Percentiles rank a stretch among this genome's conserved stretches.
Conservation (phyloP, 2,329 filamentous ascomycete species). For the Nothopassalora personata region DNA sequence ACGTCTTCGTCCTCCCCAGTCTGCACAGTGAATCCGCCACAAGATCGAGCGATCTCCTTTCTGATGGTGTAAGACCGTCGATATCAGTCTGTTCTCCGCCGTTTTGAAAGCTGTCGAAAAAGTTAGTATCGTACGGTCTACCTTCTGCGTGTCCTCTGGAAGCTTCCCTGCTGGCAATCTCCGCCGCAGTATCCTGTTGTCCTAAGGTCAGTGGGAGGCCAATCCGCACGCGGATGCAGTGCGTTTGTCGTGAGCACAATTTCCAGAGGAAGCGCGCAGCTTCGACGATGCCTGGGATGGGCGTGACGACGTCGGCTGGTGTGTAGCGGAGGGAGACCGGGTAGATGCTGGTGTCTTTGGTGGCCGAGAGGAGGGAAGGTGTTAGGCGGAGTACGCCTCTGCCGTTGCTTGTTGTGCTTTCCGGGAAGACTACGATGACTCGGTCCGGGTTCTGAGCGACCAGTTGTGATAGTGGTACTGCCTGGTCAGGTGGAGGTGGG, state of each 20-base stretch:
- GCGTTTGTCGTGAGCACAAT: slow-evolving; percentile 75
- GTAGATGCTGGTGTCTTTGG: slow-evolving; percentile 70
- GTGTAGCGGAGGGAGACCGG: slow-evolving; percentile 87
- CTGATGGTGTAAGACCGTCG: slow-evolving; percentile 44
- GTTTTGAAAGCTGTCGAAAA: slow-evolving; percentile 42
- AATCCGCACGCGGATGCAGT: slow-evolving; percentile 85
- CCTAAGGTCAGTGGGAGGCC: slow-evolving; percentile 60
- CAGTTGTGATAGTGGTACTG: slow-evolving; percentile 44
- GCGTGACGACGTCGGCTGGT: slow-evolving; percentile 83
- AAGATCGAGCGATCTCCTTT: slow-evolving; percentile 67
- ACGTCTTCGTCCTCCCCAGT: slow-evolving; percentile 79
- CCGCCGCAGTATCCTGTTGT: slow-evolving; percentile 25
- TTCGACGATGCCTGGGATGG: slow-evolving; percentile 60
- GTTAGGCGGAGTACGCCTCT: slow-evolving; percentile 81
- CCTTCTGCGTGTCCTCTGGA: slow-evolving; percentile 10
- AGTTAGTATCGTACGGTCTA: slow-evolving; percentile 40
- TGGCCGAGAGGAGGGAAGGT: slow-evolving; percentile 65
- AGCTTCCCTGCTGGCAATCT: slow-evolving; percentile 22
- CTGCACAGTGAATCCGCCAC: slow-evolving; percentile 83
- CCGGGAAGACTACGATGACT: slow-evolving; percentile 82
- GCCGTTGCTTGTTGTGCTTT: slow-evolving; percentile 91
- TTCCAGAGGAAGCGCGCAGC: slow-evolving; percentile 77
- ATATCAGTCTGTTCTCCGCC: slow-evolving; percentile 20
- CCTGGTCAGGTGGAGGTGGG: slow-evolving; percentile 18
- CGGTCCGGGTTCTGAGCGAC: slow-evolving; percentile 64